These are phyloP conservation scores for Talaromyces sp. DNA, from an alignment of 2,329 filamentous ascomycete species.

Conservation along the genomic window DNA sequence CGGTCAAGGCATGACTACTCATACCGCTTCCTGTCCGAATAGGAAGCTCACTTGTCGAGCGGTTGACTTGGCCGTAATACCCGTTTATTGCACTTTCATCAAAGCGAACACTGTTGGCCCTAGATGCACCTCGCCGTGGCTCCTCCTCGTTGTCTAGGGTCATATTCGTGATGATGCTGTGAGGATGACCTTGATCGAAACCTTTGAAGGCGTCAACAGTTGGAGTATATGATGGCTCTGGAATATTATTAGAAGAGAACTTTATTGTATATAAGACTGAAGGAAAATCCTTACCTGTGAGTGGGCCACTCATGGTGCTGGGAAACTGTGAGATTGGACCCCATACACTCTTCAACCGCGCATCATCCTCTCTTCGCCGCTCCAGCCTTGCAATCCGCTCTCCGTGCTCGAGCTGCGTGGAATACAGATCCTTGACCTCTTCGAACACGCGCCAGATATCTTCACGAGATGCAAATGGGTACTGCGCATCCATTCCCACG, in stretches of 20 bases:
- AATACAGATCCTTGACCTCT: conserved; percentile 57
- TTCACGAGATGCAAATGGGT: conserved; percentile 58
- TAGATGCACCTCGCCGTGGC: conserved; percentile 77
- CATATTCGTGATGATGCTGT: conserved; percentile 71
- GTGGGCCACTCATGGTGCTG: conserved; percentile 72
- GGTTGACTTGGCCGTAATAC: conserved; percentile 77
- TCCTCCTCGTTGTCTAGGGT: conserved; percentile 84
- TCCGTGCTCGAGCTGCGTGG: conserved; percentile 56
- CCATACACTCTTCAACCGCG: conserved; percentile 78
- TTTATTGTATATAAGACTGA: background rate
- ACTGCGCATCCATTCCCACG: conserved; percentile 57
- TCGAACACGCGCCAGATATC: conserved; percentile 61
- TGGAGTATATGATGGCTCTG: conserved; percentile 74
- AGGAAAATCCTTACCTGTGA: conserved; percentile 62
- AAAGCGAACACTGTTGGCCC: conserved; percentile 95
- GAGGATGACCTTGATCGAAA: conserved; percentile 77
- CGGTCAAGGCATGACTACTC: conserved; percentile 73
- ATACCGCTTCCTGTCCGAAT: conserved; percentile 73
- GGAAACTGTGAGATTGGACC: conserved; percentile 79
- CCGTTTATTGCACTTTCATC: conserved; percentile 92
- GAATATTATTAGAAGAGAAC: background rate
- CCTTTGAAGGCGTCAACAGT: conserved; percentile 82
- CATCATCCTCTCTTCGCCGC: conserved; percentile 58
- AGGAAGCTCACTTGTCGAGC: conserved; percentile 78
- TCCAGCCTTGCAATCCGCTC: conserved; percentile 59